phyloP scores from a whole-genome alignment of 2,329 filamentous ascomycete genomes.

The Sporothrix euskadiensis region DNA sequence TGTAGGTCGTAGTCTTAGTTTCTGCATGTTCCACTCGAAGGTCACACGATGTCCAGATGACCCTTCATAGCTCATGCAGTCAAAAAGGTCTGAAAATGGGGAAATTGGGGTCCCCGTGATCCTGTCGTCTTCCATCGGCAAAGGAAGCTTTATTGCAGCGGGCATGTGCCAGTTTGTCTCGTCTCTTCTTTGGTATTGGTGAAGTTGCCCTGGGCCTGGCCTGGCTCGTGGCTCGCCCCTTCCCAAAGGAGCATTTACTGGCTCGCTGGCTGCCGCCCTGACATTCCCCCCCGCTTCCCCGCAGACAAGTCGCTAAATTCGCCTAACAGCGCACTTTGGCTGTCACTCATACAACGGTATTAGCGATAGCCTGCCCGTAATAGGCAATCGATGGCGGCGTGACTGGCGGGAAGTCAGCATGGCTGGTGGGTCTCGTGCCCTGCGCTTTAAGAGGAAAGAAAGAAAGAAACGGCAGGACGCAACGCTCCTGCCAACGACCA shows the following conservation, averaged over 20 bases:
- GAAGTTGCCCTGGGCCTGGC: not conserved
- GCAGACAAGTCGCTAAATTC: not conserved
- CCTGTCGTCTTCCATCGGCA: not conserved
- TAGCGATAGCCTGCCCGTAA: not conserved
- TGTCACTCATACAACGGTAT: not conserved
- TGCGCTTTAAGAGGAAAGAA: not conserved
- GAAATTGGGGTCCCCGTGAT: not conserved
- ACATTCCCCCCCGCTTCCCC: conserved; percentile 5
- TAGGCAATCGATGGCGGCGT: conserved; percentile 5
- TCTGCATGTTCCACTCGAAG: not conserved
- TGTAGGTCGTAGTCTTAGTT: not conserved
- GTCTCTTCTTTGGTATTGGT: not conserved
- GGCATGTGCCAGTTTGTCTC: not conserved
- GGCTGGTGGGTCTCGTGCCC: conserved; percentile 23
- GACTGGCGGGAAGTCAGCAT: not conserved
- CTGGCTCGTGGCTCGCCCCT: not conserved
- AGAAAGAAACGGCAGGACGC: not conserved
- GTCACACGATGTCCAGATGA: conserved; percentile 16
- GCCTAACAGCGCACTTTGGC: not conserved
- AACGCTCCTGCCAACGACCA: not conserved
- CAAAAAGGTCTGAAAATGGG: not conserved
- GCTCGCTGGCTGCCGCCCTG: not conserved
- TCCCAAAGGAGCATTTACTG: not conserved
- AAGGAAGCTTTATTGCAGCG: conserved; percentile 1
- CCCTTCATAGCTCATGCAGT: not conserved